Percentiles rank a stretch among this genome's conserved stretches.
Conservation (phyloP, 2,329 filamentous ascomycete species). For the Coleophoma crateriformis region DNA sequence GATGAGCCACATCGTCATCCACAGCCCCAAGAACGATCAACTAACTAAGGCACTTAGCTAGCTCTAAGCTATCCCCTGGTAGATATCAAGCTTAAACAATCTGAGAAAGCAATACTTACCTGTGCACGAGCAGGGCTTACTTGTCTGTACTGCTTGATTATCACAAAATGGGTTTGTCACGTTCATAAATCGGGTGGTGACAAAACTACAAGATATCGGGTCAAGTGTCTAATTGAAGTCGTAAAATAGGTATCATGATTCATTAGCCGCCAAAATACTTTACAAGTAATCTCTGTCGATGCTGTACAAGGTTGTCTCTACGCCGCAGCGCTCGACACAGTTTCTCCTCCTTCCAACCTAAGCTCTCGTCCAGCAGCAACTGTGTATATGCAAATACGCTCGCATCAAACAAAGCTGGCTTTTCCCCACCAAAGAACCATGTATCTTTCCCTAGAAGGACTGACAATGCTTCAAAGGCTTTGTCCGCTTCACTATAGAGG, state of each 20-base stretch:
- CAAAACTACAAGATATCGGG: too few relatives aligned
- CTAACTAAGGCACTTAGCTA: too few relatives aligned
- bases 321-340: constrained; percentile 51
- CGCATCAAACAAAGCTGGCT: constrained; percentile 77
- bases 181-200: too few relatives aligned
- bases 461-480: constrained; percentile 58
- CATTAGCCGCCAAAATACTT: constrained; percentile 22
- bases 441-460: constrained; percentile 47
- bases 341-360: constrained; percentile 55
- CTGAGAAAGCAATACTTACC: too few relatives aligned
- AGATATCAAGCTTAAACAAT: too few relatives aligned
- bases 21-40: too few relatives aligned
- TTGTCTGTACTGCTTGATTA: too few relatives aligned
- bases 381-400: constrained; percentile 87
- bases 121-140: too few relatives aligned
- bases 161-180: too few relatives aligned
- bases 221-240: too few relatives aligned
- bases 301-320: constrained; percentile 58
- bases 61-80: too few relatives aligned
- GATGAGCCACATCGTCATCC: too few relatives aligned
- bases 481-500: constrained; percentile 53
- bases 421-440: constrained; percentile 51
- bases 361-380: constrained; percentile 60
- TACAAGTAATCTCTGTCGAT: constrained; percentile 52
- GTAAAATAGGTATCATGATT: neutral